Evolutionary conservation across 139 green algal genomes (phyloP).

Genomic region (Nannochloris sp.): DNA sequence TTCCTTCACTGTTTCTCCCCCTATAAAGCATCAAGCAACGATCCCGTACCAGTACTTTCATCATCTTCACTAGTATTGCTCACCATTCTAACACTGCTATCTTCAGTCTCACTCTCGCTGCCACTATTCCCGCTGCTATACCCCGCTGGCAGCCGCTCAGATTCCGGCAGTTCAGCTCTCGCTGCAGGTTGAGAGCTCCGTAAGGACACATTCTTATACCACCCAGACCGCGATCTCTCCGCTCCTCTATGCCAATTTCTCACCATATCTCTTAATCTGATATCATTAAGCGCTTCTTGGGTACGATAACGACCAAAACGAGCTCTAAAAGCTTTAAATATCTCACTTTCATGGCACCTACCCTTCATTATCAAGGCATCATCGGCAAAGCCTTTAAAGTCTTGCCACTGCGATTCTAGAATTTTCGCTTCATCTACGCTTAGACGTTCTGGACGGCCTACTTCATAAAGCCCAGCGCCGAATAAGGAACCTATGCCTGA

Average conservation of each 20-base stretch:
- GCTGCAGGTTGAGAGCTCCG: background rate
- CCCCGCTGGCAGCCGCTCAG: background rate
- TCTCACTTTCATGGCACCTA: constrained; percentile 66
- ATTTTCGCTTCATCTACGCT: constrained; percentile 34
- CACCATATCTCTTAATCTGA: constrained; percentile 47
- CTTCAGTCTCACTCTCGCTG: no score
- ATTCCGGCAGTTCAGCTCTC: background rate
- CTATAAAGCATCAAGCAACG: no score
- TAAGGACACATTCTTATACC: constrained; percentile 39
- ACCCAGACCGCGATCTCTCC: constrained; percentile 42
- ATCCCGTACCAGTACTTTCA: no score
- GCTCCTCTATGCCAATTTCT: constrained; percentile 51
- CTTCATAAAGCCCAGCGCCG: constrained; percentile 58
- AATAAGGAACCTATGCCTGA: constrained; percentile 51
- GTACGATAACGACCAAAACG: constrained; percentile 28
- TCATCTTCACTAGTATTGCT: no score
- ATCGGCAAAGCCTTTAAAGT: constrained; percentile 60
- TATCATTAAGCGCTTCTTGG: constrained; percentile 35
- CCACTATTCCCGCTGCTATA: no score
- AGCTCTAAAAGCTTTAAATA: constrained; percentile 42
- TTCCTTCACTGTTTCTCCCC: no score
- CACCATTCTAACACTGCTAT: no score
- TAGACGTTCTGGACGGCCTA: constrained; percentile 55
- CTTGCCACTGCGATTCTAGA: constrained; percentile 60
- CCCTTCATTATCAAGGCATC: constrained; percentile 38